Percentiles rank a stretch among this genome's conserved stretches.
phyloP scores from a whole-genome alignment of 768 basidiomycete species.

The Russula virescens region DNA sequence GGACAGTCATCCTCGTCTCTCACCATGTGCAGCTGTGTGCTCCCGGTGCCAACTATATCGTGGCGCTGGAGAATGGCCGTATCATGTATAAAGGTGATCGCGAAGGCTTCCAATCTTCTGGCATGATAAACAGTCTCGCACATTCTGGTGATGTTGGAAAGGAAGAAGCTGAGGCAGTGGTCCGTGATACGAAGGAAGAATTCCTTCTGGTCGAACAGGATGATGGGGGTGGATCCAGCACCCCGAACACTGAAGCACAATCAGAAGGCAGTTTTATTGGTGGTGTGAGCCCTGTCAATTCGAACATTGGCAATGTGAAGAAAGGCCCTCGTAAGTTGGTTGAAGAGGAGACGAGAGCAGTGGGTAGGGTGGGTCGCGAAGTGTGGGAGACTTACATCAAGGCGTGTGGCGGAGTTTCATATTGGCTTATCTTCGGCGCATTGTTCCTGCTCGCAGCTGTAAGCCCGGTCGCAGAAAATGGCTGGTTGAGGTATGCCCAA shows the following conservation, averaged over 20 bases:
- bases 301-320: constrained; percentile 31
- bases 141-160: constrained; percentile 43
- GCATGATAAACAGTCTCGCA: constrained; percentile 58
- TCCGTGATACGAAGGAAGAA: constrained; percentile 28
- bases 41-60: constrained; percentile 73
- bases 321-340: constrained; percentile 75
- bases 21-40: constrained; percentile 90
- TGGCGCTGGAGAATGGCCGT: constrained; percentile 78
- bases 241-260: neutral
- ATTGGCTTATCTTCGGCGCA: constrained; percentile 37
- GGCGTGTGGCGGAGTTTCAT: constrained; percentile 34
- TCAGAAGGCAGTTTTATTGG: constrained; percentile 44
- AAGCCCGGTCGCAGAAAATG: constrained; percentile 44
- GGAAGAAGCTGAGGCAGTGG: constrained; percentile 37
- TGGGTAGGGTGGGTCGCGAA: constrained; percentile 40
- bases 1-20: constrained; percentile 86
- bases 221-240: constrained; percentile 34
- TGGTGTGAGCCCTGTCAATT: constrained; percentile 33
- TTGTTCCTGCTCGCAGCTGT: constrained; percentile 35
- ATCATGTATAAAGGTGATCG: constrained; percentile 66
- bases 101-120: constrained; percentile 60
- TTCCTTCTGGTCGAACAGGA: constrained; percentile 4
- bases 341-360: constrained; percentile 55
- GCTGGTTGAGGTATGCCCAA: constrained; percentile 35
- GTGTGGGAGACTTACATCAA: constrained; percentile 45